A percentile compares a stretch with the other conserved stretches of the same genome.
phyloP scores from a whole-genome alignment of 306 rosid genomes.

The Morella rubra region DNA sequence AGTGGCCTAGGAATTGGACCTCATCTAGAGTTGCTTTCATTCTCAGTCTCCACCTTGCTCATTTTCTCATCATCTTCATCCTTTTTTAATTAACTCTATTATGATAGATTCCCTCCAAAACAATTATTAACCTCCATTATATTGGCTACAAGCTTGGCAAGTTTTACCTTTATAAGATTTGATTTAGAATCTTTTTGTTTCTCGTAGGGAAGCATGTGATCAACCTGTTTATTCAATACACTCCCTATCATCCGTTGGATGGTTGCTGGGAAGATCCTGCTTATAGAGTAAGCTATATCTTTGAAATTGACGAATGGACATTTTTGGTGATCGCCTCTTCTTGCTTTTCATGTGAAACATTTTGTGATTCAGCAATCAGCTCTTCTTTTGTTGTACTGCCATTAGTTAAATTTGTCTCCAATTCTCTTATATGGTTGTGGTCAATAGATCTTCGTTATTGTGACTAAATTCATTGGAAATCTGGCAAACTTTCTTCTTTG shows the following conservation, averaged over 20 bases:
- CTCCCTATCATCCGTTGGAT: slow-evolving; percentile 76
- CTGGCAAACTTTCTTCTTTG: slow-evolving; percentile 9
- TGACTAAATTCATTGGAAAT: slow-evolving; percentile 5
- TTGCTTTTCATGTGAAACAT: not conserved
- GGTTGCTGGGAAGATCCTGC: slow-evolving; percentile 79
- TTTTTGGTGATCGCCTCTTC: not conserved
- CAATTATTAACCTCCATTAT: not conserved
- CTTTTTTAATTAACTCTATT: not conserved
- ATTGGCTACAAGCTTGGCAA: not conserved
- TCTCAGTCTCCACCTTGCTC: not conserved
- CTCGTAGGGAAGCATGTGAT: slow-evolving; percentile 81
- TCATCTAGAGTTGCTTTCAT: not conserved
- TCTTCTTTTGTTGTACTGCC: slow-evolving; percentile 3
- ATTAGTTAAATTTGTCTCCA: not conserved
- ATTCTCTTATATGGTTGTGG: slow-evolving; percentile 12
- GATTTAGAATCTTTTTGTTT: not conserved
- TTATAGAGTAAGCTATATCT: slow-evolving; percentile 63
- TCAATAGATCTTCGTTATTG: slow-evolving; percentile 4
- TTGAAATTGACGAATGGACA: not conserved
- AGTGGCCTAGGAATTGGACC: not conserved
- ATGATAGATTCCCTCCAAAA: not conserved
- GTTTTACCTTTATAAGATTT: not conserved
- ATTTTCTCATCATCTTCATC: not conserved
- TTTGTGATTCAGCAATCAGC: not conserved
- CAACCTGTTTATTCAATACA: slow-evolving; percentile 86